Conservation (phyloP, 106 monocot genomes). For the Dioscorea zingiberensis region DNA sequence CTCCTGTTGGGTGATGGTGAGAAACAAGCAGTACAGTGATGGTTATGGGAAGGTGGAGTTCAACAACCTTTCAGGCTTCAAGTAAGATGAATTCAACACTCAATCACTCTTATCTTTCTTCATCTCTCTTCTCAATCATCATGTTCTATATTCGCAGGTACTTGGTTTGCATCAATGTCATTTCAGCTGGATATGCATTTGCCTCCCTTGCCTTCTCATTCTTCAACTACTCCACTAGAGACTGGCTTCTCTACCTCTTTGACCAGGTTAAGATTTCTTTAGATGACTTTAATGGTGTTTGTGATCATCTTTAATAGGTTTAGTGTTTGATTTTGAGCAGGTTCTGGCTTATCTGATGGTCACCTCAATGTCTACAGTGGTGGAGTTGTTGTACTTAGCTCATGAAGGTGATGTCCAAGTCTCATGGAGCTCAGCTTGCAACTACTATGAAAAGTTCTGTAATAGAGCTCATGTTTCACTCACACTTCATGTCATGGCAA, state of each 20-base stretch:
- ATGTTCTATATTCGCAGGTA: conserved; percentile 36
- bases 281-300: neutral
- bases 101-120: neutral
- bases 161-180: conserved; percentile 55
- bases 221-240: conserved; percentile 12
- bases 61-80: conserved; percentile 55
- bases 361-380: conserved; percentile 66
- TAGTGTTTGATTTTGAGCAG: conserved; percentile 18
- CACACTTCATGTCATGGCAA: conserved; percentile 35
- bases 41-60: conserved; percentile 60
- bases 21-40: conserved; percentile 43
- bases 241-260: conserved; percentile 53
- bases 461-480: conserved; percentile 43
- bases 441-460: conserved; percentile 69
- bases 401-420: conserved; percentile 52
- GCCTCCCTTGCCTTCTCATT: conserved; percentile 23
- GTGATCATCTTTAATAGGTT: neutral
- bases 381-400: conserved; percentile 67
- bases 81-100: conserved; percentile 25
- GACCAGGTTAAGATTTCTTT: conserved; percentile 84
- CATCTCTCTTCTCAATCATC: conserved; percentile 4
- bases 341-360: conserved; percentile 59
- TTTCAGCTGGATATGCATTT: conserved; percentile 49
- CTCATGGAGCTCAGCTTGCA: conserved; percentile 84
- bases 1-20: conserved; percentile 49